Conservation (phyloP, 1,139 yeast species). For the Pichia cactophila region DNA sequence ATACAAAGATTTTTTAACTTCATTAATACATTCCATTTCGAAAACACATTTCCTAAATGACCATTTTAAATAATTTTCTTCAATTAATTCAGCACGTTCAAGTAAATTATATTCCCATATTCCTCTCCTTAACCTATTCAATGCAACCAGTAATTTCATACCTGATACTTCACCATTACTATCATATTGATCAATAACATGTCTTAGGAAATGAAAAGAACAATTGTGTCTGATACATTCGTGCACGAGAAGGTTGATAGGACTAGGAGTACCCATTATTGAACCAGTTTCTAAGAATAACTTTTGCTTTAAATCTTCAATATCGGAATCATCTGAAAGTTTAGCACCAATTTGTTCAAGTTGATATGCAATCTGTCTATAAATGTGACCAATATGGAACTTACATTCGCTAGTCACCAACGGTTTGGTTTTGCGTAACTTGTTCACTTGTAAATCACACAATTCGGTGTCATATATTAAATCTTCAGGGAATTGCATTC, state of each 20-base stretch:
- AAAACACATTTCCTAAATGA: conserved; percentile 13
- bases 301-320: background rate
- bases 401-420: conserved; percentile 12
- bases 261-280: conserved; percentile 6
- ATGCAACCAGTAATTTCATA: conserved; percentile 7
- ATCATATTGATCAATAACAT: conserved; percentile 13
- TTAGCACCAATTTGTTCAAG: conserved; percentile 7
- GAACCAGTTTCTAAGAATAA: conserved; percentile 5
- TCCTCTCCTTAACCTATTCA: conserved; percentile 10
- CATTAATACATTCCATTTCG: conserved; percentile 13
- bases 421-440: conserved; percentile 10
- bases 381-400: conserved; percentile 13
- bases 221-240: conserved; percentile 14
- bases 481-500: conserved; percentile 7
- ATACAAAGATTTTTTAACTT: conserved; percentile 11
- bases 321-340: background rate
- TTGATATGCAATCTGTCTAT: conserved; percentile 7
- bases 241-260: conserved; percentile 8
- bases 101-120: conserved; percentile 14
- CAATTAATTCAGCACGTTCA: conserved; percentile 12
- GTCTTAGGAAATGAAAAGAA: conserved; percentile 9
- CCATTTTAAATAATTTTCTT: conserved; percentile 9
- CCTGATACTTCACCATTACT: conserved; percentile 12
- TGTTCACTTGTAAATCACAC: conserved; percentile 10
- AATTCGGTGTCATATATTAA: conserved; percentile 7